phyloP scores from a whole-genome alignment of 306 rosid species.

The Fragaria nilgerrensis region DNA sequence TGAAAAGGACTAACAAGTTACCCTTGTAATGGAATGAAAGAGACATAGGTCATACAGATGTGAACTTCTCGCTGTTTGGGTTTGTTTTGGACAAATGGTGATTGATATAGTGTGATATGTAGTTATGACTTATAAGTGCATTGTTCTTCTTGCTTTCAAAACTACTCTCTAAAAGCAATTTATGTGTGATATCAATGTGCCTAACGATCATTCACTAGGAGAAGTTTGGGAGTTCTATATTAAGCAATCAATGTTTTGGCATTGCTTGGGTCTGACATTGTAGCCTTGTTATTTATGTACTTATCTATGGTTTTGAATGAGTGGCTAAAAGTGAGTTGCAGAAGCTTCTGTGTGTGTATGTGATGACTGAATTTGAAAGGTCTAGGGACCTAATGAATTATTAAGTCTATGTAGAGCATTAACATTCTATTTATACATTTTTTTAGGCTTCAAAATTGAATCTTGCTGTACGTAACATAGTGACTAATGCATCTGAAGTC shows the following conservation, averaged over 20 bases:
- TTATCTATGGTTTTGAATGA: neutral
- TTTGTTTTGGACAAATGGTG: neutral
- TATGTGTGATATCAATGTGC: neutral
- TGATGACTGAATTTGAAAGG: neutral
- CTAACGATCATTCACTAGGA: neutral
- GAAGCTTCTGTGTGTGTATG: neutral
- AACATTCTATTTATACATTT: neutral
- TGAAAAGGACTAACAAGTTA: neutral
- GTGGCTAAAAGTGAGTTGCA: neutral
- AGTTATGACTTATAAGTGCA: neutral
- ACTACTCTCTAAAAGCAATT: neutral
- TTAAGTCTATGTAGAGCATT: neutral
- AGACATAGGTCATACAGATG: neutral
- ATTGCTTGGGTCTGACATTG: neutral
- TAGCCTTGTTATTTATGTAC: neutral
- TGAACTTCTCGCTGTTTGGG: neutral
- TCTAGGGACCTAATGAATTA: neutral
- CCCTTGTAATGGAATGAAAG: neutral
- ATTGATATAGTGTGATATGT: neutral
- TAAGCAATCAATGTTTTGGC: neutral
- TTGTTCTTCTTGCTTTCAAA: neutral
- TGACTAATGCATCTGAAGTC: neutral
- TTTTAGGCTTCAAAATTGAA: neutral
- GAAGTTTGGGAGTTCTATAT: neutral
- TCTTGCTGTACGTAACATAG: neutral